Conservation (phyloP, 2,329 filamentous ascomycete genomes). For the Aspergillus sp. region DNA sequence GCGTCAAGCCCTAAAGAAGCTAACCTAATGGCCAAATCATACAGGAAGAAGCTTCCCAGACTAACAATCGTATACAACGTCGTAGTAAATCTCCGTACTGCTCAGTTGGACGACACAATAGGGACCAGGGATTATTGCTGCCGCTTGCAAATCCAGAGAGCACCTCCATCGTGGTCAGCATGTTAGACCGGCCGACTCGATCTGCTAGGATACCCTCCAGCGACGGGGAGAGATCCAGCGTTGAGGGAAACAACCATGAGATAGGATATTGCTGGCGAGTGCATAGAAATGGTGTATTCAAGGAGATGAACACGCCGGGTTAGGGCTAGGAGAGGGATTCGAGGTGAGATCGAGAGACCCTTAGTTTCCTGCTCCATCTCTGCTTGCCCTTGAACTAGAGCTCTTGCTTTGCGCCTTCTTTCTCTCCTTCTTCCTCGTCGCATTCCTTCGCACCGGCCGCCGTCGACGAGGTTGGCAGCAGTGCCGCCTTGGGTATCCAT, state of each 20-base stretch:
- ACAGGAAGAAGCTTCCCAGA: conserved; percentile 8
- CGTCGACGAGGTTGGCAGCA: conserved; percentile 33
- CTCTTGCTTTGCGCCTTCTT: conserved; percentile 9
- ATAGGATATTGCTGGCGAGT: conserved; percentile 10
- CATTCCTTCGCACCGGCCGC: conserved; percentile 32
- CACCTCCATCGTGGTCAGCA: conserved; percentile 19
- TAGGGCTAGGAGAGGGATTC: conserved; percentile 16
- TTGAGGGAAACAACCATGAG: conserved; percentile 18
- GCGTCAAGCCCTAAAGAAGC: conserved; percentile 14
- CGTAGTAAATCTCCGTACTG: conserved; percentile 36
- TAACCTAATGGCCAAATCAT: background rate
- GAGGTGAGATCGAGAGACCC: conserved; percentile 10
- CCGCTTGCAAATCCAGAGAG: conserved; percentile 27
- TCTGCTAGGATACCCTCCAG: conserved; percentile 16
- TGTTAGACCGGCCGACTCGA: conserved; percentile 19
- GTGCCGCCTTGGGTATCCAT: conserved; percentile 15
- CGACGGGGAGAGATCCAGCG: conserved; percentile 15
- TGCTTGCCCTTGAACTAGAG: conserved; percentile 2
- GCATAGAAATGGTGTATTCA: conserved; percentile 18
- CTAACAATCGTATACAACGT: conserved; percentile 27
- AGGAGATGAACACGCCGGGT: conserved; percentile 18
- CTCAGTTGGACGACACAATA: conserved; percentile 38
- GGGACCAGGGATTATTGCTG: conserved; percentile 32
- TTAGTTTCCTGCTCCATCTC: background rate
- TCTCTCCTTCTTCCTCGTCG: no score